phyloP scores from a whole-genome alignment of 805 yeast genomes.

The Schwanniomyces occidentalis region DNA sequence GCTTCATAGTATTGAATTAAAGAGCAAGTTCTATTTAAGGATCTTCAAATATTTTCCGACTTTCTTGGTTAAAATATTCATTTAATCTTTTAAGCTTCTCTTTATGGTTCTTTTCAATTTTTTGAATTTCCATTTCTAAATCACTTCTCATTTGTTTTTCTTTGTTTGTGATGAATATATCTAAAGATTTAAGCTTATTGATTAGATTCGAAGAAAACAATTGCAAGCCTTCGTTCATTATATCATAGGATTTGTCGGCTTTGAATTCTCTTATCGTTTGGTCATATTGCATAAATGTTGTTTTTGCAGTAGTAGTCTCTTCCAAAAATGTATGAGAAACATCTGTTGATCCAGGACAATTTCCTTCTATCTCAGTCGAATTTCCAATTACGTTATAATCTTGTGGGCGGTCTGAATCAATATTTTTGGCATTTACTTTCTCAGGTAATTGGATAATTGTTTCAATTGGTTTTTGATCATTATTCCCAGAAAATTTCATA shows the following conservation, averaged over 20 bases:
- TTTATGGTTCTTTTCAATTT: conserved; percentile 8
- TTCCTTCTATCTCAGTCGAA: too few species aligned
- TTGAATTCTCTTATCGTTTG: conserved; percentile 1
- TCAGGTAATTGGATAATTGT: too few species aligned
- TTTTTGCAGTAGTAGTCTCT: conserved; percentile 5
- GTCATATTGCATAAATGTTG: conserved; percentile 5
- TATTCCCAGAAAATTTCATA: too few species aligned
- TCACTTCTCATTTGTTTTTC: conserved; percentile 12
- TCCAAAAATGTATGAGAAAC: background rate
- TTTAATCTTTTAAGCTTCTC: conserved; percentile 8
- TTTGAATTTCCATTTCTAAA: conserved; percentile 11
- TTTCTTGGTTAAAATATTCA: conserved; percentile 9
- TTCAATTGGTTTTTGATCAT: too few species aligned
- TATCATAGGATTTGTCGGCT: conserved; percentile 4
- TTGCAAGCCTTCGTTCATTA: conserved; percentile 11
- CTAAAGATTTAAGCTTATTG: conserved; percentile 12
- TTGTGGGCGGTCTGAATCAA: too few species aligned
- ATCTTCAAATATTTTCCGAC: conserved; percentile 5
- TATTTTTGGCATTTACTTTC: too few species aligned
- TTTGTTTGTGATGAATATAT: conserved; percentile 9
- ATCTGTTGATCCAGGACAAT: too few species aligned
- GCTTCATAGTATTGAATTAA: too few species aligned
- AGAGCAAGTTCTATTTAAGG: background rate
- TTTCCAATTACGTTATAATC: too few species aligned
- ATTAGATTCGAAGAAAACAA: conserved; percentile 10